Evolutionary conservation across 2,329 filamentous ascomycete genomes (phyloP), one percentile per base, ranked within the genome.

Genomic region (Sclerotinia sclerotiorum): DNA sequence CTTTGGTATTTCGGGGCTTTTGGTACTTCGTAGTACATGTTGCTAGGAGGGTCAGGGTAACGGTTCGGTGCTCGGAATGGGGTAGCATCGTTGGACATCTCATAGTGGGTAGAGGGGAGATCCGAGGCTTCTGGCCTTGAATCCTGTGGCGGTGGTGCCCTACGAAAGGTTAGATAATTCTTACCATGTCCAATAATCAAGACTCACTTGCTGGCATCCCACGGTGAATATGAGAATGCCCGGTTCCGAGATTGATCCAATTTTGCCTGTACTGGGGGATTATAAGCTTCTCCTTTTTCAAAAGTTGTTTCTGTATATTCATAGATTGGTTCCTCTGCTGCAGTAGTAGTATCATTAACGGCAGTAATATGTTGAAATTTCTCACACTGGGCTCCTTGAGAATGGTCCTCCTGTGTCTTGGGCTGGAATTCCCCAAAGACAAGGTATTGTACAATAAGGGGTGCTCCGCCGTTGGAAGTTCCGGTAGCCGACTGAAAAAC

Each of bases 21-120:
- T 6, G 93, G 93, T 48, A 96, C 85, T 74, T 94, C 83, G 77
- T 95, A 97, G 84, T 90, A 95, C 92, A 97, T 94, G 76, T 94
- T 86, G 78, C 85, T 90, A 0, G 94, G 93, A 24, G 93, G 92
- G 76, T 92, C 91, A 3, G 94, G 92, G 75, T 97, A 95, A 65
- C 86, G 84, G 69, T 82, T 79, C 24, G 94, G 94, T 44, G 94
- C 87, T 66, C 92, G 85, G 79, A 96, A 98, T 13, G 91, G 87
- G 46, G 87, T 80, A 24, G 84, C 83, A 78, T 94, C 91, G 68
- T 85, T 86, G 68, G 91, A 97, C 89, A 97, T 97, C 68, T 86
- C 84, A 79, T 98, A 98, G 67, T 88, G 88, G 68, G 88, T 87
- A 58, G 84, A 84, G 21, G 93, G 92, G 76, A 98, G 91, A 78